phyloP scores from a whole-genome alignment of 768 basidiomycete species.

The Pleurotus tuber-regium region DNA sequence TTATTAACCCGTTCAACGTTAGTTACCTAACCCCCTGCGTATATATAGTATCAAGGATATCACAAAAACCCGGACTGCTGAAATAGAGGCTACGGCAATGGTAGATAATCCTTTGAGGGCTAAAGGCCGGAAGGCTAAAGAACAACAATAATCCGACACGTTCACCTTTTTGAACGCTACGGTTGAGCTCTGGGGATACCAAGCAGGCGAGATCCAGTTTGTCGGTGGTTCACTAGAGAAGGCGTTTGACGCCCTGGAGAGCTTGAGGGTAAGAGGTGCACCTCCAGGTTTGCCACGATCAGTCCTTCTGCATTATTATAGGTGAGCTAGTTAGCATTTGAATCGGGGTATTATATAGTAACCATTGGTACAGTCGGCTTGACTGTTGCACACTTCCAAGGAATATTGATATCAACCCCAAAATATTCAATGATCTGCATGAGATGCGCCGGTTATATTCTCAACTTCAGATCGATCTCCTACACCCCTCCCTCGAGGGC shows the following conservation, averaged over 20 bases:
- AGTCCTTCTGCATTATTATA: not conserved
- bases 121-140: not conserved
- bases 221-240: not conserved
- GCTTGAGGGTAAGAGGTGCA: not conserved
- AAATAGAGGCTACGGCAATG: not conserved
- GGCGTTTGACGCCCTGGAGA: not conserved
- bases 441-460: not conserved
- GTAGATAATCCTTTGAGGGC: not conserved
- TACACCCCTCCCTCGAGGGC: not conserved
- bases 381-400: not conserved
- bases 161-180: not conserved
- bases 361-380: not conserved
- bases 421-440: not conserved
- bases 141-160: not conserved
- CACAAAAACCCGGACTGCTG: not conserved
- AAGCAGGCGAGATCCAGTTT: not conserved
- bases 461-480: not conserved
- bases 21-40: not conserved
- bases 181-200: not conserved
- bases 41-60: not conserved
- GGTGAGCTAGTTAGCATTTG: not conserved
- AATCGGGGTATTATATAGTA: too few relatives aligned
- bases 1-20: not conserved
- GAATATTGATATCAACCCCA: not conserved
- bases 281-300: not conserved